Evolutionary conservation across 2,329 filamentous ascomycete genomes (phyloP), one percentile per base, ranked within the genome.

Genomic region (Aspergillus sp.): DNA sequence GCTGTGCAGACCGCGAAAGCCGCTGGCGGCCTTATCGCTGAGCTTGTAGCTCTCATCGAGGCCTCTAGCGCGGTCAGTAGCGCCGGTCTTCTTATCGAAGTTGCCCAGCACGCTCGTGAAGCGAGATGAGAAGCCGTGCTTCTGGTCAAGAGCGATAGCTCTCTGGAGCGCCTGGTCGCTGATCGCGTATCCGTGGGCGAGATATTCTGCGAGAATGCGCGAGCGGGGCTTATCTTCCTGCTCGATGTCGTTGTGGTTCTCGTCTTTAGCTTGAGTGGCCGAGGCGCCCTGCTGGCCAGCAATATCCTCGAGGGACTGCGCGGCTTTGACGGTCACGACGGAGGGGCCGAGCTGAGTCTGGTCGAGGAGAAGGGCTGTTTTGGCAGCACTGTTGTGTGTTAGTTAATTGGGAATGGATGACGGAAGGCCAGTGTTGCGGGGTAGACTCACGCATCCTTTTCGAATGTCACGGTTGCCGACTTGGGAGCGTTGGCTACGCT

Each of bases 191-290:
- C 95, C 95, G 69, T 97, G 91, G 11, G 95, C 93, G 35, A 99
- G 89, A 77, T 98, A 97, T 80, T 99, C 95, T 64, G 95, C 95
- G 51, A 97, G 77, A 75, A 99, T 96, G 68, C 95, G 91, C 41
- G 90, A 86, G 69, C 93, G 90, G 15, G 95, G 95, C 84, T 99
- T 99, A 82, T 98, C 92, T 78, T 99, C 95, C 74, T 99, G 95
- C 14, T 88, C 86, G 68, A 98, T 87, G 67, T 92, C 86, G 68
- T 91, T 82, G 52, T 74, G 68, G 55, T 77, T 81, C 59, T 87
- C 84, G 57, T 78, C 77, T 65, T 83, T 82, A 52, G 74, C 71
- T 40, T 80, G 76, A 58, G 82, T 79, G 59, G 80, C 81, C 60
- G 82, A 80, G 48, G 84, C 78, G 55, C 80, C 79, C 64, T 89